Evolutionary conservation across 2,329 filamentous ascomycete species (phyloP), one percentile per base, ranked within the genome.

Genomic region (Taxawa tesnikishii): DNA sequence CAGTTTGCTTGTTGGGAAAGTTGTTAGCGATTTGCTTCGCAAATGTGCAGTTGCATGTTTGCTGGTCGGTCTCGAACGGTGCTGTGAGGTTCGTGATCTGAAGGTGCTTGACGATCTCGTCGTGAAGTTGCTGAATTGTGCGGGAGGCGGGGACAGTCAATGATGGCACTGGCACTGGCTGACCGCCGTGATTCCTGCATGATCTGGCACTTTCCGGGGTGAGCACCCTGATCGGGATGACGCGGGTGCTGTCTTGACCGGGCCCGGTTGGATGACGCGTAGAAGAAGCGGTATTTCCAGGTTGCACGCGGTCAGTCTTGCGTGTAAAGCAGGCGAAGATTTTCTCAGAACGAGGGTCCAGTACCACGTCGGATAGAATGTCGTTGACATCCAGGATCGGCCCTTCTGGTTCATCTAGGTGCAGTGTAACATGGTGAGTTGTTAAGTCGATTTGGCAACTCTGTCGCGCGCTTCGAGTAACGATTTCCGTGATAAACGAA

Each of bases 371-470:
- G 1, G 38, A 38, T 7, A 54, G 40, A 4, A 44, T 19, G 29
- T 53, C 49, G n/a, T 46, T 38, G 4, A 15, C 21, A 29, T 51
- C 48, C 11, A 51, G 37, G 16, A 49, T 41, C n/a, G 49, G 43
- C 9, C 49, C 48, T 23, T 43, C 38, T 12, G 30, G 31, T 24
- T 31, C 36, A 19, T 45, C 41, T 11, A 49, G 38, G 31, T 47
- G 48, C 11, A 53, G 33, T 3, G 41, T 46, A 26, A 38, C 38
- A 19, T 34, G 15, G 24, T 43, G 44, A 10, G 40, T 38, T 29
- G 33, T 32, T 15, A 42, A 26, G 2, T 31, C 19, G 25, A 48
- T 26, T 4, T 21, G 21, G 16, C 44, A 31, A 18, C 37, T 36
- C 11, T 37, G 38, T 18, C 33, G 37, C 10, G 29, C 12, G 11